A percentile compares a stretch with the other conserved stretches of the same genome.
phyloP scores from a whole-genome alignment of 768 basidiomycete genomes.

The Leccinum incarnatum region DNA sequence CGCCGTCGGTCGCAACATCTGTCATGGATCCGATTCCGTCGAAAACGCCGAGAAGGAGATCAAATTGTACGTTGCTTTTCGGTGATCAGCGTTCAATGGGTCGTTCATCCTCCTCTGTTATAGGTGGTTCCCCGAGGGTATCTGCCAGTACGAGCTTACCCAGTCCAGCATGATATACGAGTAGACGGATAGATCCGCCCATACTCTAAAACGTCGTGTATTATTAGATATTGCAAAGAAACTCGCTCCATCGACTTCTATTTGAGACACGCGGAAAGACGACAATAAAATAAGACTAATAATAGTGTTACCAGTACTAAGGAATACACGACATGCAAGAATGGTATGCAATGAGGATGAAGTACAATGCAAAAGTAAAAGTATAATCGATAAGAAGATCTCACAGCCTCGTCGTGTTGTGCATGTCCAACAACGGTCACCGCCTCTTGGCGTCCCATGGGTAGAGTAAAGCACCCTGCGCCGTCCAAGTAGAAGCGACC shows the following conservation, averaged over 20 bases:
- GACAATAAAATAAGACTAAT: neutral
- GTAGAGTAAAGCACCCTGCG: conserved; percentile 1
- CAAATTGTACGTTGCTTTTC: conserved; percentile 57
- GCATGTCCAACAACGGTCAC: conserved; percentile 5
- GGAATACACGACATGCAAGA: conserved; percentile 7
- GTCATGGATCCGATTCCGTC: conserved; percentile 87
- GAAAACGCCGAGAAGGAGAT: conserved; percentile 96
- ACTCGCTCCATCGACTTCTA: neutral
- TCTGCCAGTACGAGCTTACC: conserved; percentile 65
- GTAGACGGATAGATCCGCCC: conserved; percentile 37
- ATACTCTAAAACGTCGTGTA: conserved; percentile 13
- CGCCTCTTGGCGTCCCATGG: conserved; percentile 31
- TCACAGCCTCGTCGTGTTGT: conserved; percentile 5
- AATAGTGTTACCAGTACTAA: neutral
- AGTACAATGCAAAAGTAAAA: conserved; percentile 26
- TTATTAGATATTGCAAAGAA: conserved; percentile 10
- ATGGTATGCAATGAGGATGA: conserved; percentile 21
- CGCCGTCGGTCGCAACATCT: conserved; percentile 92
- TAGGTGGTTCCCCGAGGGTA: conserved; percentile 92
- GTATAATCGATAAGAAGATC: neutral
- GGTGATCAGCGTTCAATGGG: neutral
- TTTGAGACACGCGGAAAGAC: neutral
- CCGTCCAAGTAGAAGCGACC: neutral
- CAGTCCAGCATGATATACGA: conserved; percentile 78
- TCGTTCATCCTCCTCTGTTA: conserved; percentile 5